Base-by-base conservation (phyloP, 192 early-diverging fungal genomes). In the Coemansia reversa region DNA sequence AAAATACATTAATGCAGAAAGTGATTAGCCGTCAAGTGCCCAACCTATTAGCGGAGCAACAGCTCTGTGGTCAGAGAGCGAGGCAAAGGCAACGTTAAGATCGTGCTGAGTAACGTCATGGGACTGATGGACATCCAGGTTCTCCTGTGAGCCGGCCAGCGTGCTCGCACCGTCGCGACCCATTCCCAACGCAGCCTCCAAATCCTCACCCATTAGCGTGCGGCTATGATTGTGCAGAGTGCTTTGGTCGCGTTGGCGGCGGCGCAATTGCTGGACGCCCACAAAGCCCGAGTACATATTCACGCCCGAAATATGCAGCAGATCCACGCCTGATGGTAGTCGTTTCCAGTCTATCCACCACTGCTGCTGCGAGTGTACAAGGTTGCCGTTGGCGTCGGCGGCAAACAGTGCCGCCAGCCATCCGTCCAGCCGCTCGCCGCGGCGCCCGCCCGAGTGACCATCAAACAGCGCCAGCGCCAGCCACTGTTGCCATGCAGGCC, bases 231-330 rank as follows among this genome's bases (percentile, higher is more conserved):
- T 58, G 7, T 66, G 19, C 62, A 51, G 14, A 32, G 22, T 20
- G 23, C 30, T n/a, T 29, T 22, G 58, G 16, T 19, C 5, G 42
- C 62, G 11, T 27, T 32, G 27, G 14, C 30, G 47, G 1, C 58
- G 53, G 14, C 55, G 29, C 19, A 79, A 55, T 61, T 55, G 51
- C 76, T 79, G 76, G 30, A 67, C 62, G 54, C 76, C 76, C 18
- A 79, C 76, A 66, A 79, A 79, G 50, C 76, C 76, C 28, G 76
- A 79, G 33, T 74, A 79, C 60, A 79, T 7, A 30, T 79, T 79
- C 14, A 66, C 28, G 19, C n/a, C 22, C 29, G 35, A 60, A 28
- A 69, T 27, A 4, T 67, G 59, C 64, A 73, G 61, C 52, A 79
- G 54, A 51, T 79, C 76, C 8, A 79, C 63, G 42, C 76, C 76